Evolutionary conservation across 2,329 filamentous ascomycete species (phyloP), one percentile per base, ranked within the genome.

Genomic region (Mollisiaceae sp.): DNA sequence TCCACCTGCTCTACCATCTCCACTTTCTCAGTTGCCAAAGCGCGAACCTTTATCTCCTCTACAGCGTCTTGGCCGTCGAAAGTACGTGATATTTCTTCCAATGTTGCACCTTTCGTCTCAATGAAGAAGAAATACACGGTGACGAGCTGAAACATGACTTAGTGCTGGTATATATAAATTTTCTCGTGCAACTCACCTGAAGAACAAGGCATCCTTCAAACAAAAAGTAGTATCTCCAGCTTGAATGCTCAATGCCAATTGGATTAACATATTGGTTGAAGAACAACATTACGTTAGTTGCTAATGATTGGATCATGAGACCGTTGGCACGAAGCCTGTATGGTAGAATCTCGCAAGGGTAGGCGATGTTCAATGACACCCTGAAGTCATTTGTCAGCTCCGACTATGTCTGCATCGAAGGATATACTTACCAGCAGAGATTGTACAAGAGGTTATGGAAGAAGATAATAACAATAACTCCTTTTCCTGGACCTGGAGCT

Each of bases 381-480:
- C 38, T 41, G 12, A 41, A 41, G 3, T 9, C 38, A 41, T 9
- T 41, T 18, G 38, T 41, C 38, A 41, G 38, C 38, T 14, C 38
- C 12, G 12, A 18, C 38, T 41, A 41, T 9, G 12, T 41, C 15
- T 41, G 2, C 38, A 41, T 41, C n/a, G 43, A 18, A 20, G 15
- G 43, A 45, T 45, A 41, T 18, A 41, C 8, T 41, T 9, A 41
- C 67, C 67, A 71, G 32, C 69, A 68, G n/a, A 77, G 67, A 43
- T 76, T 74, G 57, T 73, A 77, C 70, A 83, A 81, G 64, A 81
- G 76, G 54, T 76, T 52, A 27, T 15, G 18, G 24, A 52, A 76
- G 77, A 80, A 82, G 62, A 83, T 75, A 75, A 79, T 83, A 69
- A 83, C 80, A 75, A 83, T 79, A 64, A 76, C 76, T 63, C 82